Base-by-base conservation (phyloP, 352 stramenopile genomes). In the Aphanomyces cochlioides region DNA sequence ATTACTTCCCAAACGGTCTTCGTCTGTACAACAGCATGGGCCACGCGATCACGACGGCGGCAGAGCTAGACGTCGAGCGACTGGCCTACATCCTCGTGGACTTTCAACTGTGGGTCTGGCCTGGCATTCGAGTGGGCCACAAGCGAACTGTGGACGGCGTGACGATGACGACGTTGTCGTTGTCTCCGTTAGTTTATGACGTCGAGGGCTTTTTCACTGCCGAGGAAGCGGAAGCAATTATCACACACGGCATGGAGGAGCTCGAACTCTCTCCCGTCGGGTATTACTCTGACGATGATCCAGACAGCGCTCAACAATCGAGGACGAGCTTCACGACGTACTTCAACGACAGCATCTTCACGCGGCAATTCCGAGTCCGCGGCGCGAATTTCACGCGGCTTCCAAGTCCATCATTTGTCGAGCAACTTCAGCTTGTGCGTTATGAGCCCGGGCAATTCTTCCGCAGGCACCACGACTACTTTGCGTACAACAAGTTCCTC, bases 381-480 rank as follows among this genome's bases (percentile, higher is more conserved):
- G 86, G 80, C 10, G 74, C 82, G 1, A 73, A 70, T 39, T 67
- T 92, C 12, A 58, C 81, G 56, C 77, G 84, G 0, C 50, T 90
- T 47, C 81, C 84, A 34, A 83, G 79, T 8, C 72, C 78, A 34
- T 67, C 76, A 28, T 87, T 82, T 63, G 72, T 71, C 4, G 84
- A 90, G 73, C 77, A 77, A 10, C 43, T 90, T 69, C 84, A 92
- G 48, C 79, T 90, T 21, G 82, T 92, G 66, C 77, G 82, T 3
- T 92, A 92, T 66, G 74, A 88, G 69, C 78, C 74, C 0, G 84
- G 81, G 2, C 82, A 90, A 72, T 89, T 90, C 66, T 92, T 88
- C 59, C 84, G 84, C 45, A 83, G 88, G 67, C 84, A 90, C 61
- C 76, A 89, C 64, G 84, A 92, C 66, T 90, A 90, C 68, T 90